Evolutionary conservation across 495 filamentous ascomycete species (phyloP), one percentile per base, ranked within the genome.

Genomic region (Filosporella fistucella): DNA sequence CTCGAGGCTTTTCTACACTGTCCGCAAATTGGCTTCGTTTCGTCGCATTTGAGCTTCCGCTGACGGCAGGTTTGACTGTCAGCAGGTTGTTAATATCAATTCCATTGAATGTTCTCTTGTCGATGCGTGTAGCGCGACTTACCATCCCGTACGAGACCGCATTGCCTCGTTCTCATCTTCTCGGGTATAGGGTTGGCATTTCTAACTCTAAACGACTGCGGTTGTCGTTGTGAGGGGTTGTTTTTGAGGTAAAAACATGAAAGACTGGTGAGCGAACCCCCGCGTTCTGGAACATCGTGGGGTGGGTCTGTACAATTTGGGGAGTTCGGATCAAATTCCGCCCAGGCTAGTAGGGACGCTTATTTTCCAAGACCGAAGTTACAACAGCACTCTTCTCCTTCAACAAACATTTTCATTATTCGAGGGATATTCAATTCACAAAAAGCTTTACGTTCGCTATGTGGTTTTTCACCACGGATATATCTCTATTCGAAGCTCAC

Each of bases 1-100:
- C 82, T 68, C 9, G 69, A 70, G 4, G 77, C 81, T 58, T 80
- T 82, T 52, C 63, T 63, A 64, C 75, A 78, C 26, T 71, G 69
- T 21, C 60, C 60, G 52, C 75, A 78, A 4, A 72, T 47, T 2
- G 75, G 75, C 34, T 64, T 70, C 52, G 65, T 63, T 60, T 78
- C 75, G 42, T 74, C 75, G 51, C 75, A 78, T 59, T 77, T 75
- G 11, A 78, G 70, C 49, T 78, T 78, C 28, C 75, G 68, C 49
- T 73, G 71, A 36, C 74, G 71, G 57, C 75, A 78, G 33, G 75
- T 76, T 56, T 67, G 71, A 62, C 74, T 60, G 24, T 36, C 7
- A 38, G 51, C 39, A 24, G 4, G 16, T 37, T 0, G 29, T 29
- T 4, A 37, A 14, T 21, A 24, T 5, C 23, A 3, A n/a, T 24